Evolutionary conservation across 257 asterid species (phyloP).

Genomic region (Nemophila menziesii): DNA sequence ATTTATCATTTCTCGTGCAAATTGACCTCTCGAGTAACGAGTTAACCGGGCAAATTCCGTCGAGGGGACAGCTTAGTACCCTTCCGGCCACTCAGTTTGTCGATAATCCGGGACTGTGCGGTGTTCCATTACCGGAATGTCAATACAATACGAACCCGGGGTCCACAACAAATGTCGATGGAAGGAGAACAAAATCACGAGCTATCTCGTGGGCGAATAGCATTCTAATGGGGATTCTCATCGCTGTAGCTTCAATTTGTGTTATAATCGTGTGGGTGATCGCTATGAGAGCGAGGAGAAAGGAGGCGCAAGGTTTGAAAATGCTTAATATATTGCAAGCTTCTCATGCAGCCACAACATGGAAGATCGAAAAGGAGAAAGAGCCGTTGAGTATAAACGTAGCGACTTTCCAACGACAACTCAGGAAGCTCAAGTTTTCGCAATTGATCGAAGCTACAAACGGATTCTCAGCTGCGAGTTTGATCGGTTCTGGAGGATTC

Average conservation of each 20-base stretch:
- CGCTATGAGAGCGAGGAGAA: slow-evolving; percentile 50
- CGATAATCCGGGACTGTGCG: slow-evolving; percentile 85
- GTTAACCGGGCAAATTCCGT: slow-evolving; percentile 79
- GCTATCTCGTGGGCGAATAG: slow-evolving; percentile 66
- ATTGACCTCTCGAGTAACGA: slow-evolving; percentile 79
- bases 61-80: slow-evolving; percentile 83
- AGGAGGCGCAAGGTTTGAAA: slow-evolving; percentile 60
- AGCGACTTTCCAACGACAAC: slow-evolving; percentile 76
- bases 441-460: slow-evolving; percentile 84
- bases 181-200: slow-evolving; percentile 8
- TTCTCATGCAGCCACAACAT: slow-evolving; percentile 62
- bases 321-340: slow-evolving; percentile 63
- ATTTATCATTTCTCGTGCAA: slow-evolving; percentile 73
- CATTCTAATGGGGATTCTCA: slow-evolving; percentile 73
- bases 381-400: slow-evolving; percentile 96
- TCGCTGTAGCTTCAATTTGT: slow-evolving; percentile 61
- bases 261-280: slow-evolving; percentile 77
- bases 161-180: slow-evolving; percentile 13
- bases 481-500: slow-evolving; percentile 87
- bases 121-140: slow-evolving; percentile 72
- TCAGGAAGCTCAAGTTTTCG: slow-evolving; percentile 71
- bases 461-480: slow-evolving; percentile 81
- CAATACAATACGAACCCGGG: slow-evolving; percentile 28
- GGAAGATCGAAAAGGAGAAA: slow-evolving; percentile 95
- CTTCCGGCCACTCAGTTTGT: slow-evolving; percentile 82